These are phyloP conservation scores for Paraglomus brasilianum DNA, from an alignment of 192 early-diverging fungal species.

Conservation along the genomic window DNA sequence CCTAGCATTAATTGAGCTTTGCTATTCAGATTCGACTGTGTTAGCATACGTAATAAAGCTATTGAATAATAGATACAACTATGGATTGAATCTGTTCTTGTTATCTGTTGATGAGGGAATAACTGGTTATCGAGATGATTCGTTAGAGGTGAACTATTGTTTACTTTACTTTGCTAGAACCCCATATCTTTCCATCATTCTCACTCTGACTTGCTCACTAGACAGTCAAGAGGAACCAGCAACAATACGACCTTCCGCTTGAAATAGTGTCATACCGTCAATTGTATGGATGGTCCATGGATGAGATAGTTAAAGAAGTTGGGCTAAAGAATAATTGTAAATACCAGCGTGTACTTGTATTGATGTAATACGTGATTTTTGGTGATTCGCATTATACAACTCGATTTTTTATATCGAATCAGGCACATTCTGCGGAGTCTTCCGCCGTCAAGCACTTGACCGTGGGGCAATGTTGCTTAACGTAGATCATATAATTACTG, in stretches of 20 bases:
- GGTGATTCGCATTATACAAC: background rate
- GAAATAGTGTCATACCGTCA: constrained; percentile 94
- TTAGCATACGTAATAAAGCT: constrained; percentile 92
- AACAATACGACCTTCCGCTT: constrained; percentile 91
- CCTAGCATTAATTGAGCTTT: background rate
- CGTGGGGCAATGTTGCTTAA: constrained; percentile 87
- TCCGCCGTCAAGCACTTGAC: constrained; percentile 95
- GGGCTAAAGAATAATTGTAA: constrained; percentile 96
- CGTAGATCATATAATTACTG: constrained; percentile 96
- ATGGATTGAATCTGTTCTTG: constrained; percentile 88
- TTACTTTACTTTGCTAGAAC: background rate
- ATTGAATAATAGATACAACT: constrained; percentile 89
- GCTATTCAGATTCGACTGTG: constrained; percentile 83
- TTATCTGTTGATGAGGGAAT: constrained; percentile 98
- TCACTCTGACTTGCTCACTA: background rate
- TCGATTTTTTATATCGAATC: background rate
- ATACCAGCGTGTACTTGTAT: background rate
- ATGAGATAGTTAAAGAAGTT: constrained; percentile 91
- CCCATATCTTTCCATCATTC: background rate
- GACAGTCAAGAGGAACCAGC: constrained; percentile 94
- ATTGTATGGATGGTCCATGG: constrained; percentile 99
- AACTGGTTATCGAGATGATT: constrained; percentile 96
- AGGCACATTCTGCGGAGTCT: constrained; percentile 96
- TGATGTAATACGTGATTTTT: background rate
- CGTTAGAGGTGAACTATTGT: constrained; percentile 58